Evolutionary conservation across 805 yeast genomes (phyloP), one percentile per base, ranked within the genome.

Genomic region (Teunomyces atbi): DNA sequence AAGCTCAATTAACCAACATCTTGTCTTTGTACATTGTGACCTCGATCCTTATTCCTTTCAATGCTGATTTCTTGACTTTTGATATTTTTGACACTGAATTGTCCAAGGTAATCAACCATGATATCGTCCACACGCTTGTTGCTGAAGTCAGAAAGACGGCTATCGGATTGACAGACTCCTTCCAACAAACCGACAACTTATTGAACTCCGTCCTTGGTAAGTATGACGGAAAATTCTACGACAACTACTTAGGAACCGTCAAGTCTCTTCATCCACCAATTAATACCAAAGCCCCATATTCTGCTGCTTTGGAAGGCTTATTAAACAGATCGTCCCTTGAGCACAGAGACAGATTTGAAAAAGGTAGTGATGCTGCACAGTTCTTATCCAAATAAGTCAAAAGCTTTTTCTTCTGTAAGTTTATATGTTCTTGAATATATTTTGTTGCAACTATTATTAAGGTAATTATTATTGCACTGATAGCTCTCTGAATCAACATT

Each of bases 151-250:
- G 77, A 58, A 76, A 76, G 15, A 62, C 68, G 48, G 69, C 61
- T 39, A 60, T 73, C 47, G 66, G 71, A 7, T 68, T 66, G 49
- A 71, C 74, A 27, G 77, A 73, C 53, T 60, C 76, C 15, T 72
- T 73, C 70, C 69, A 68, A 62, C 63, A 62, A 59, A 59, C 76
- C 6, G 77, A 73, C 54, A 69, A 64, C 69, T 48, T 72, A 53
- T 59, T 72, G 45, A 69, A 71, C 60, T 65, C 77, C 5, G 65
- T 70, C 27, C 62, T 73, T 44, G 77, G 74, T 42, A 62, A 62
- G 48, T 72, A 65, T 58, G 65, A 72, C 50, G 77, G 77, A 51
- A 65, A 72, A 57, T 61, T 72, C 47, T 72, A 72, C 53, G 71
- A 71, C 54, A 71, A 72, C 61, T 71, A 71, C 59, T 69, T 69